A percentile compares a stretch with the other conserved stretches of the same genome.
phyloP scores from a whole-genome alignment of 129 eudicot genomes.

The Centella asiatica region DNA sequence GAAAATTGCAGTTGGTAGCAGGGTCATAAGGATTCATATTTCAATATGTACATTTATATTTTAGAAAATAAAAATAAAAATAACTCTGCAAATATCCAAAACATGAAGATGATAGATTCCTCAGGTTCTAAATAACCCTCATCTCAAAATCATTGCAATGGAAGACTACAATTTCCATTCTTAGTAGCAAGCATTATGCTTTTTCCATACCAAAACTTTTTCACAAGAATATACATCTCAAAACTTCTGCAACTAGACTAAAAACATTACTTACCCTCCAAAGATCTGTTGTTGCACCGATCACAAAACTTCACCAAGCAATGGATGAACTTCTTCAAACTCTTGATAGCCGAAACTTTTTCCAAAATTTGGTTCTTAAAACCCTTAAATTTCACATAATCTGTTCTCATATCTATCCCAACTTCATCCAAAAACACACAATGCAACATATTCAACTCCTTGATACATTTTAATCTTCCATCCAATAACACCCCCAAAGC shows the following conservation, averaged over 20 bases:
- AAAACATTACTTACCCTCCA: slow-evolving; percentile 1
- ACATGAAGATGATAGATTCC: no score
- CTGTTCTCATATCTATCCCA: slow-evolving; percentile 11
- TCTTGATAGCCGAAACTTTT: neutral
- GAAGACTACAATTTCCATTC: neutral
- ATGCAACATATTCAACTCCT: slow-evolving; percentile 14
- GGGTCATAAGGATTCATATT: no score
- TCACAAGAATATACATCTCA: no score
- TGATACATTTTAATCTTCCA: slow-evolving; percentile 16
- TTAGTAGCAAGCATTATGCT: neutral
- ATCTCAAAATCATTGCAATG: no score
- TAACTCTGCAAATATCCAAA: no score
- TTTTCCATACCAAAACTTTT: no score
- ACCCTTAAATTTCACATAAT: slow-evolving; percentile 7
- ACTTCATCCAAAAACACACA: slow-evolving; percentile 4
- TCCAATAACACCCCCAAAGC: slow-evolving; percentile 9
- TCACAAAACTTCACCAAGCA: slow-evolving; percentile 9
- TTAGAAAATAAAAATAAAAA: no score
- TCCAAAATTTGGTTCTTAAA: slow-evolving; percentile 6
- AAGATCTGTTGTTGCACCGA: slow-evolving; percentile 1
- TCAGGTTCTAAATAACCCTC: no score
- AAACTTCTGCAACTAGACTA: neutral
- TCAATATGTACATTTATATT: no score
- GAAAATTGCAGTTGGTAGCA: no score
- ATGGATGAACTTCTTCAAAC: slow-evolving; percentile 12